Evolutionary conservation across 164 flowering plant species (phyloP), one percentile per base, ranked within the genome.

Genomic region (Berberis thunbergii): DNA sequence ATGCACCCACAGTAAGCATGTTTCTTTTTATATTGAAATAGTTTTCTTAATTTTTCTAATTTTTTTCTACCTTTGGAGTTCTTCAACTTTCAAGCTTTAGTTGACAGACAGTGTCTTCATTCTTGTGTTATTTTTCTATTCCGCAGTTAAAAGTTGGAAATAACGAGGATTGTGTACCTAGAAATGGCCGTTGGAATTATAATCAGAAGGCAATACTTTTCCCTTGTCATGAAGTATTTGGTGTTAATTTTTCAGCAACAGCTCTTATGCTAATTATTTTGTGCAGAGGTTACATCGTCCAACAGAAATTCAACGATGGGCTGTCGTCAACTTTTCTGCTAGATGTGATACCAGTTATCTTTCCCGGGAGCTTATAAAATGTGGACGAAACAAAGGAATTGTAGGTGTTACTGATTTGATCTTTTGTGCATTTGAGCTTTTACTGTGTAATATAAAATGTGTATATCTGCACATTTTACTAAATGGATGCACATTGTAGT

Each of bases 101-200:
- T 46, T 55, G 55, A 52, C 13, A 52, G 13, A 3, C 13, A 52
- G n/a, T 3, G 55, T 26, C 13, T 52, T 3, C 7, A 41, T 57
- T 58, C 7, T 38, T 49, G 61, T 63, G 41, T 53, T 45, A 4
- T 44, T 52, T 11, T 48, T 4, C 40, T 49, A 65, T 69, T 61
- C 6, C 4, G 54, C 77, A 89, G 94, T 73, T 89, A 68, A 89
- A 83, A 72, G 78, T 89, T 61, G 94, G 97, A 7, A 72, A 72
- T 9, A 59, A 55, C 63, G 83, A 78, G 68, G 87, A 82, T 54
- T 86, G 79, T 69, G 26, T 77, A 41, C 92, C 97, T 43, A 74
- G 69, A 7, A 80, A 82, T 75, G 97, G 97, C 11, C 66, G 94
- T 40, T 90, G 94, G 97, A 86, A 82, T 70, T 86, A 80, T 62